Evolutionary conservation across 768 basidiomycete genomes (phyloP).

Genomic region (Lactarius evosmus): DNA sequence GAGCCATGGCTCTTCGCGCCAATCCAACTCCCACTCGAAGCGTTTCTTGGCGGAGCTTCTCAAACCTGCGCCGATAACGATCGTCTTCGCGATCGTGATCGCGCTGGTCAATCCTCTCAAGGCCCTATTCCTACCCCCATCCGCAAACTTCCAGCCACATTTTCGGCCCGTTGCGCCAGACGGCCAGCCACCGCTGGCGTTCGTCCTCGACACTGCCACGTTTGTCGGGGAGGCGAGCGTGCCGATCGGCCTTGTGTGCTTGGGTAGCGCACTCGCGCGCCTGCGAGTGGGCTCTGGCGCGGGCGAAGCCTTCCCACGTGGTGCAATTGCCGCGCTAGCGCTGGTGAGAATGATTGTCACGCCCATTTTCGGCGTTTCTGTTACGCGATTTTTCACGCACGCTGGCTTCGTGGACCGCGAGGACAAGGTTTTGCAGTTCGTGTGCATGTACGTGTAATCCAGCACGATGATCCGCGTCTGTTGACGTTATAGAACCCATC

Average conservation of each 20-base stretch:
- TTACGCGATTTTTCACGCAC: conserved; percentile 47
- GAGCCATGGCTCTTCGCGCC: neutral
- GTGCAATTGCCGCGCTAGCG: conserved; percentile 53
- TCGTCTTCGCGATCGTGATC: conserved; percentile 53
- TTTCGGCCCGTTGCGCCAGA: conserved; percentile 47
- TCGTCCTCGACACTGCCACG: conserved; percentile 52
- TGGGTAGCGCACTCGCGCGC: conserved; percentile 62
- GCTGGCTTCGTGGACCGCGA: conserved; percentile 46
- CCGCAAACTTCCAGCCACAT: conserved; percentile 42
- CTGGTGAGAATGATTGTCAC: conserved; percentile 52
- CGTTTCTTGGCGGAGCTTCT: conserved; percentile 32
- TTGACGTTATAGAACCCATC: conserved; percentile 64
- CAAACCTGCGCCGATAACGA: conserved; percentile 50
- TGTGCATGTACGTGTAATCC: conserved; percentile 56
- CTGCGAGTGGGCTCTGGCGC: conserved; percentile 47
- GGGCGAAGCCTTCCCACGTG: conserved; percentile 44
- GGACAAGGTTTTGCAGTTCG: conserved; percentile 59
- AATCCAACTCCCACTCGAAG: neutral
- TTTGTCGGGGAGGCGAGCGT: conserved; percentile 65
- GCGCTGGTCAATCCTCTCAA: conserved; percentile 57
- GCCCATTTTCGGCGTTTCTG: conserved; percentile 59
- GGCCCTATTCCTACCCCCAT: conserved; percentile 53
- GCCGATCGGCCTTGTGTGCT: conserved; percentile 57
- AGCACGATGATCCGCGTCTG: conserved; percentile 48
- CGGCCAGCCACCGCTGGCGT: conserved; percentile 61